A percentile compares a stretch with the other conserved stretches of the same genome.
Evolutionary conservation across 768 basidiomycete genomes (phyloP).

Genomic region (Piloderma croceum): DNA sequence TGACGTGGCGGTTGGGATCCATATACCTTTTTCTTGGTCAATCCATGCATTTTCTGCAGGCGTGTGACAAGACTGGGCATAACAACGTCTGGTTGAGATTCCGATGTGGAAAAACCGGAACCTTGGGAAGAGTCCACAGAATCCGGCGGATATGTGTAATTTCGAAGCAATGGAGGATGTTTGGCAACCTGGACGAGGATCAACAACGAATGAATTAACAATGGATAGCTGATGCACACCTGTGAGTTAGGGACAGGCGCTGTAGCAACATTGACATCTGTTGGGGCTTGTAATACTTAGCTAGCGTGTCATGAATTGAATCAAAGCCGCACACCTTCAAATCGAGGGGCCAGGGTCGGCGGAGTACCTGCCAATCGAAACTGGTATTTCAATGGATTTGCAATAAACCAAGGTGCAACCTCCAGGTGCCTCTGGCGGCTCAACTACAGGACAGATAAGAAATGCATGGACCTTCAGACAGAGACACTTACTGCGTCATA

Average conservation of each 20-base stretch:
- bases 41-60: conserved; percentile 60
- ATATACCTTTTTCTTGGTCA: conserved; percentile 67
- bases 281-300: background rate
- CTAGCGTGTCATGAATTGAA: background rate
- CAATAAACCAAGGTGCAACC: too few relatives aligned
- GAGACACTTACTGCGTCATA: conserved; percentile 37
- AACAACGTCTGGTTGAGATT: conserved; percentile 21
- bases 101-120: too few relatives aligned
- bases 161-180: conserved; percentile 8
- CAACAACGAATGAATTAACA: conserved; percentile 1
- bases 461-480: too few relatives aligned
- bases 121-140: conserved; percentile 16
- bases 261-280: background rate
- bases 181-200: conserved; percentile 7
- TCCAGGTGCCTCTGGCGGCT: too few relatives aligned
- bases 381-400: too few relatives aligned
- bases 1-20: conserved; percentile 42
- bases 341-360: too few relatives aligned
- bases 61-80: conserved; percentile 53
- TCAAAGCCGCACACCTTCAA: background rate
- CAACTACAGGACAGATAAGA: too few relatives aligned
- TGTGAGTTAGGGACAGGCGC: background rate
- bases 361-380: too few relatives aligned
- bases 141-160: conserved; percentile 25
- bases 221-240: background rate